Conservation (phyloP, 441 rosid genomes). For the Omphalea diandra region DNA sequence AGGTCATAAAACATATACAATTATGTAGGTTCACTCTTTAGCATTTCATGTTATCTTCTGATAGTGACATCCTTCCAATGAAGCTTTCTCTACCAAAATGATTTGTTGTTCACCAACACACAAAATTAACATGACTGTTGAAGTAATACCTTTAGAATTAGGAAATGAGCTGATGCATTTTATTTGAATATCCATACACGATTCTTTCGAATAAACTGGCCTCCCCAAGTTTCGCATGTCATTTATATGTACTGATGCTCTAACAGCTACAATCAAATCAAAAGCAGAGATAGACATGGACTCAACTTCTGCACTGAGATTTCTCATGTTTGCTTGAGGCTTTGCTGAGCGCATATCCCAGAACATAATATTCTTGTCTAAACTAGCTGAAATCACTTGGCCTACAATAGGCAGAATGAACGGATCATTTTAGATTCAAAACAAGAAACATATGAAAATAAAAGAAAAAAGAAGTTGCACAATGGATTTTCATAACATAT, state of each 20-base stretch:
- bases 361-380: slow-evolving; percentile 62
- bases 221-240: slow-evolving; percentile 68
- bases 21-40: background rate
- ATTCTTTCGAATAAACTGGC: slow-evolving; percentile 47
- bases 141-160: slow-evolving; percentile 54
- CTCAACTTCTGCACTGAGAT: slow-evolving; percentile 48
- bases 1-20: background rate
- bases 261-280: slow-evolving; percentile 61
- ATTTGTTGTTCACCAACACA: slow-evolving; percentile 3
- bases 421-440: background rate
- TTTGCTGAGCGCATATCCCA: slow-evolving; percentile 60
- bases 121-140: slow-evolving; percentile 11
- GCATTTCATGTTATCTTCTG: background rate
- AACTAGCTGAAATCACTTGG: slow-evolving; percentile 59
- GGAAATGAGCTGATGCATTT: slow-evolving; percentile 62
- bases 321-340: slow-evolving; percentile 29
- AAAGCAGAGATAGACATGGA: slow-evolving; percentile 66
- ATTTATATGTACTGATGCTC: slow-evolving; percentile 50
- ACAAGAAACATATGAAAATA: background rate
- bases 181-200: slow-evolving; percentile 49
- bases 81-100: slow-evolving; percentile 9
- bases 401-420: slow-evolving; percentile 39
- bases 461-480: background rate
- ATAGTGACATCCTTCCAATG: slow-evolving; percentile 1
- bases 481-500: background rate